phyloP scores from a whole-genome alignment of 2,329 filamentous ascomycete species.

The Curvularia verruculosa region DNA sequence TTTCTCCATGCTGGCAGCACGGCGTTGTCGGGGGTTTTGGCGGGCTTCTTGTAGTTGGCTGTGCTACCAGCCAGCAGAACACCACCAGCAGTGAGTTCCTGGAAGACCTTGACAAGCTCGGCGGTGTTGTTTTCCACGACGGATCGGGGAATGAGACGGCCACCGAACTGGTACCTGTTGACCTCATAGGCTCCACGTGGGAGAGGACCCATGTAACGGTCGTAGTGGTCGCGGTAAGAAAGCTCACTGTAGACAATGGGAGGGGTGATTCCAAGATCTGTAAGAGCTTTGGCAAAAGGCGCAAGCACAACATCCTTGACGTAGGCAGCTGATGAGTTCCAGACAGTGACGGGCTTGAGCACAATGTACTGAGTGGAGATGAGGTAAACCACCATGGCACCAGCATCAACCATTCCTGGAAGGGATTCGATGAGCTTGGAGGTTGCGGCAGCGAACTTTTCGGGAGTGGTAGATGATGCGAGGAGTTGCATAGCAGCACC shows the following conservation, averaged over 20 bases:
- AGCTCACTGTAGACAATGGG: constrained; percentile 28
- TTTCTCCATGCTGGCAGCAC: constrained; percentile 35
- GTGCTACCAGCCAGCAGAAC: constrained; percentile 26
- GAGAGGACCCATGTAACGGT: constrained; percentile 35
- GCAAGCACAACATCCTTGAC: constrained; percentile 28
- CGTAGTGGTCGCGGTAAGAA: constrained; percentile 34
- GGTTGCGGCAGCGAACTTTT: constrained; percentile 21
- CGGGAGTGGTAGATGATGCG: constrained; percentile 22
- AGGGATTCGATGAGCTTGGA: constrained; percentile 23
- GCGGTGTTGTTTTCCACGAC: constrained; percentile 25
- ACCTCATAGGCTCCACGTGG: constrained; percentile 28
- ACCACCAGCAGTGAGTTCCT: constrained; percentile 20
- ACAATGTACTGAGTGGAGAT: constrained; percentile 19
- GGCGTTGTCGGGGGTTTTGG: constrained; percentile 23
- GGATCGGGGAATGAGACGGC: constrained; percentile 26
- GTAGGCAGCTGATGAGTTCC: constrained; percentile 17
- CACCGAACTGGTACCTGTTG: constrained; percentile 29
- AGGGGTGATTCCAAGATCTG: constrained; percentile 24
- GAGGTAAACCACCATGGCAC: constrained; percentile 28
- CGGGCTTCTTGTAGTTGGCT: constrained; percentile 23
- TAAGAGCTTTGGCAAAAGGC: constrained; percentile 31
- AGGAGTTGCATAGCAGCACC: constrained; percentile 32
- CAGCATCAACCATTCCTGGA: constrained; percentile 30
- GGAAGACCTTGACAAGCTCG: constrained; percentile 20
- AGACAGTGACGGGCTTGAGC: constrained; percentile 11